phyloP scores from a whole-genome alignment of 805 yeast species.

The Limtongia smithiae region DNA sequence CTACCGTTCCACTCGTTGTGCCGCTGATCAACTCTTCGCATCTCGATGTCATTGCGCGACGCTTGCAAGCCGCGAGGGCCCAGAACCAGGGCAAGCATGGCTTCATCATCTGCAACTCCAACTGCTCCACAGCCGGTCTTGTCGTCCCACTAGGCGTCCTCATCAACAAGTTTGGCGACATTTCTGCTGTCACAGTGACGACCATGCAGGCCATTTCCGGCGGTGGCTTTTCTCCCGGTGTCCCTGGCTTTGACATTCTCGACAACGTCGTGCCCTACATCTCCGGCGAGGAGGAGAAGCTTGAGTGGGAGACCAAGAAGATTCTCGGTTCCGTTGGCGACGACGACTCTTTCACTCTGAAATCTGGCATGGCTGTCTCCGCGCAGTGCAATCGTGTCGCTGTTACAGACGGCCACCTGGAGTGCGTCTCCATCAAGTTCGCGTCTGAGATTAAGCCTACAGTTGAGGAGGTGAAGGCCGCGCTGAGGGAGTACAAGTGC shows the following conservation, averaged over 20 bases:
- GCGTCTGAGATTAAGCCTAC: constrained; percentile 80
- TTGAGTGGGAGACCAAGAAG: constrained; percentile 97
- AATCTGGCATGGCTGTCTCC: constrained; percentile 73
- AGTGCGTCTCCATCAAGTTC: constrained; percentile 83
- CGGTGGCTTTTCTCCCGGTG: constrained; percentile 98
- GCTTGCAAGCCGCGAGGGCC: constrained; percentile 42
- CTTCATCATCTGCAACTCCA: constrained; percentile 88
- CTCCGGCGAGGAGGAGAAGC: constrained; percentile 95
- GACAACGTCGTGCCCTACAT: constrained; percentile 95
- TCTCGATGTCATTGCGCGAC: constrained; percentile 63
- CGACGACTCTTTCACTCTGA: constrained; percentile 53
- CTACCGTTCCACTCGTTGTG: constrained; percentile 85
- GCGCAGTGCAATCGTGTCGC: constrained; percentile 98
- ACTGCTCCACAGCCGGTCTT: constrained; percentile 97
- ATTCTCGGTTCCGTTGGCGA: constrained; percentile 68
- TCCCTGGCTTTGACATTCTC: constrained; percentile 87
- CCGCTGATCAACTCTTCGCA: constrained; percentile 95
- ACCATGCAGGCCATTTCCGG: constrained; percentile 98
- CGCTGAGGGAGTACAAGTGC: constrained; percentile 68
- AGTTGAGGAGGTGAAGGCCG: constrained; percentile 69
- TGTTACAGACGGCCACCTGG: constrained; percentile 97
- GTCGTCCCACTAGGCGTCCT: constrained; percentile 97
- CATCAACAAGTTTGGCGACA: constrained; percentile 84
- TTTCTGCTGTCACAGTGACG: constrained; percentile 79
- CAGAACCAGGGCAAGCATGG: constrained; percentile 62